These are phyloP conservation scores for Aureobasidium subglaciale DNA, from an alignment of 2,329 filamentous ascomycete species.

Conservation along the genomic window DNA sequence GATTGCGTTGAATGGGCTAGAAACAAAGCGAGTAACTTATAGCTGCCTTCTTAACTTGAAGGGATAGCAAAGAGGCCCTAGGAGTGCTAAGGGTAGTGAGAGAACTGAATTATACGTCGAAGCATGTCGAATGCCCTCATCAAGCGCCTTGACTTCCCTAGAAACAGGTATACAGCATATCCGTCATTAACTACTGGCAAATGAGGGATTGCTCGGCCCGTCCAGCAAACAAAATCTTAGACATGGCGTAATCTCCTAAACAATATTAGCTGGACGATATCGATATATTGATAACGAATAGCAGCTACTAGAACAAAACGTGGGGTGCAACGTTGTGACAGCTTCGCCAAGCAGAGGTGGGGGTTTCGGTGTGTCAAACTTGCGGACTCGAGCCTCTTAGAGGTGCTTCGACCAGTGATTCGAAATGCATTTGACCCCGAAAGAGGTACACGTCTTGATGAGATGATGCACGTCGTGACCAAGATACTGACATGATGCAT, in stretches of 20 bases:
- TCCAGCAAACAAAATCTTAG: not conserved
- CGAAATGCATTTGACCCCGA: conserved; percentile 31
- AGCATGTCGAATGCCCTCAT: not conserved
- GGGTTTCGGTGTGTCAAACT: conserved; percentile 10
- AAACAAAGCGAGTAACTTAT: too few species aligned
- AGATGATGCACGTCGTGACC: not conserved
- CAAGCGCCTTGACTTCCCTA: not conserved
- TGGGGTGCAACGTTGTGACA: not conserved
- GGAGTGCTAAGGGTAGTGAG: too few species aligned
- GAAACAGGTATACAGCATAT: not conserved
- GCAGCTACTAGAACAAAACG: not conserved
- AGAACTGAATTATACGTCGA: too few species aligned
- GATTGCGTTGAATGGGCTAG: too few species aligned
- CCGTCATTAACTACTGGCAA: not conserved
- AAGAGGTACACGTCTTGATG: conserved; percentile 24
- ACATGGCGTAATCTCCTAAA: conserved; percentile 1
- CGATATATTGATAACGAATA: not conserved
- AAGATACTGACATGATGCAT: conserved; percentile 8
- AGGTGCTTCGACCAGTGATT: not conserved
- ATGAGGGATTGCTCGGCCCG: conserved; percentile 2
- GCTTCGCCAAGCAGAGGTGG: not conserved
- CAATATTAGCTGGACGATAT: not conserved
- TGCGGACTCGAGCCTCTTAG: not conserved
- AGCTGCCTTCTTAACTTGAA: too few species aligned
- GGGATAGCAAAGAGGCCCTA: too few species aligned